phyloP scores from a whole-genome alignment of 352 stramenopile species.

The Pythium pyrilobum region DNA sequence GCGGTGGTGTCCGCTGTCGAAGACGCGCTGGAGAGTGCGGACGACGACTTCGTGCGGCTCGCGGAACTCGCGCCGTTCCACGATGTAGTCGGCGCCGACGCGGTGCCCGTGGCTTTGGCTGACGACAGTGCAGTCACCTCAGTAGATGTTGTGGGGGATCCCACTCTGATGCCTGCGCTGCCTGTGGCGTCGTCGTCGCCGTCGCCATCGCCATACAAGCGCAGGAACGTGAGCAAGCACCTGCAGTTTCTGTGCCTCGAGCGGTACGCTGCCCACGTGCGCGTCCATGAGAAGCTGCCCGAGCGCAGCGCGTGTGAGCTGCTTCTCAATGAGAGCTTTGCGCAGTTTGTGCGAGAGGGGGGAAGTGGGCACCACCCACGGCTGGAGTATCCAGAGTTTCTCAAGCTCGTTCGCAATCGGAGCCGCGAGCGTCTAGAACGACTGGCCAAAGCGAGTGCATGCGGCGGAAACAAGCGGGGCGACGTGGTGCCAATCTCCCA shows the following conservation, averaged over 20 bases:
- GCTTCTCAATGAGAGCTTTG: conserved; percentile 46
- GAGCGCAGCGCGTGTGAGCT: conserved; percentile 42
- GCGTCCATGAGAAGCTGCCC: conserved; percentile 30
- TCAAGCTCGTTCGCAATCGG: conserved; percentile 68
- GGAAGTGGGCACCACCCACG: conserved; percentile 39
- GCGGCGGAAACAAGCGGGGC: background rate
- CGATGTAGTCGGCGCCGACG: background rate
- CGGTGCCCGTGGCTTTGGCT: no score
- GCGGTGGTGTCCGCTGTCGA: background rate
- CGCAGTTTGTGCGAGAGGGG: conserved; percentile 48
- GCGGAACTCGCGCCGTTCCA: conserved; percentile 31
- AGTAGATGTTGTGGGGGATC: background rate
- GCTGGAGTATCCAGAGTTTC: conserved; percentile 47
- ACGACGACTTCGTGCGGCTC: conserved; percentile 40
- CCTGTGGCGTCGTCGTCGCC: background rate
- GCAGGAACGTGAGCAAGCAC: conserved; percentile 69
- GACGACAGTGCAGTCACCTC: background rate
- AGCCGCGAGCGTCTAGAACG: conserved; percentile 48
- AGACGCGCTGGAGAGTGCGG: background rate
- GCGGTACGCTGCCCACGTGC: conserved; percentile 42
- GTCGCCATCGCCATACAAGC: conserved; percentile 32
- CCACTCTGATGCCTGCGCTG: background rate
- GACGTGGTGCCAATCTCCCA: background rate
- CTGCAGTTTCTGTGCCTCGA: conserved; percentile 57
- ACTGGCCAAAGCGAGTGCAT: background rate